Evolutionary conservation across 208 protist species (phyloP).

Genomic region (Strigomonas galati): DNA sequence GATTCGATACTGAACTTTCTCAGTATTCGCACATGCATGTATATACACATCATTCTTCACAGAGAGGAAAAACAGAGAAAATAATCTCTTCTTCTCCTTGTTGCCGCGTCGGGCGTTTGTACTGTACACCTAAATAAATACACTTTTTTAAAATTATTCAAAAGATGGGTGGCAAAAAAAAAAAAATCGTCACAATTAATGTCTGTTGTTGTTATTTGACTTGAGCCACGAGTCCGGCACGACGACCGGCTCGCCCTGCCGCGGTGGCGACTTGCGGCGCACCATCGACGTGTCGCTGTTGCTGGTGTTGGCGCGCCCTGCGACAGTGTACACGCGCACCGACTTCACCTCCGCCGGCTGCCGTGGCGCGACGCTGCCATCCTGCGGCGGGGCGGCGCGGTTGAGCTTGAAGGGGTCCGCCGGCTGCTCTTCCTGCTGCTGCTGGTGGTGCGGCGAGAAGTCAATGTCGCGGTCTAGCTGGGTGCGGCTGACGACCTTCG

Average conservation of each 20-base stretch:
- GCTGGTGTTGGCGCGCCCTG: slow-evolving; percentile 16
- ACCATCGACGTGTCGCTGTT: slow-evolving; percentile 33
- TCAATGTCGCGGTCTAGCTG: not conserved
- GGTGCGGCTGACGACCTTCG: not conserved
- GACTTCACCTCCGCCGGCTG: slow-evolving; percentile 46
- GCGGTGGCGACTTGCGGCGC: slow-evolving; percentile 27
- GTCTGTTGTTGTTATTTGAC: not conserved
- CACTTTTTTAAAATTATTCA: too few relatives aligned
- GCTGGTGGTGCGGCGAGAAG: not conserved
- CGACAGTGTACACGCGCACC: slow-evolving; percentile 48
- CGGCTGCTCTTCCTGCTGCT: not conserved
- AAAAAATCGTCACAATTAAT: not conserved
- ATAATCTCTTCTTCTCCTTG: not conserved
- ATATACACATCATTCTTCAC: not conserved
- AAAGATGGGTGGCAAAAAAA: too few relatives aligned
- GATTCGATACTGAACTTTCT: too few relatives aligned
- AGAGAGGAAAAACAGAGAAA: slow-evolving; percentile 1
- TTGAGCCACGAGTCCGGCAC: slow-evolving; percentile 37
- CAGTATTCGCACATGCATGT: too few relatives aligned
- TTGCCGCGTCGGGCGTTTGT: not conserved
- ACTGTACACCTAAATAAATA: too few relatives aligned
- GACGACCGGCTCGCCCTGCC: slow-evolving; percentile 42
- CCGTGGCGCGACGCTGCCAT: not conserved
- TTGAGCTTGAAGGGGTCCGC: not conserved
- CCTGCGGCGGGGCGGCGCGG: not conserved